Base-by-base conservation (phyloP, 1,139 yeast genomes). In the Diutina sp. region DNA sequence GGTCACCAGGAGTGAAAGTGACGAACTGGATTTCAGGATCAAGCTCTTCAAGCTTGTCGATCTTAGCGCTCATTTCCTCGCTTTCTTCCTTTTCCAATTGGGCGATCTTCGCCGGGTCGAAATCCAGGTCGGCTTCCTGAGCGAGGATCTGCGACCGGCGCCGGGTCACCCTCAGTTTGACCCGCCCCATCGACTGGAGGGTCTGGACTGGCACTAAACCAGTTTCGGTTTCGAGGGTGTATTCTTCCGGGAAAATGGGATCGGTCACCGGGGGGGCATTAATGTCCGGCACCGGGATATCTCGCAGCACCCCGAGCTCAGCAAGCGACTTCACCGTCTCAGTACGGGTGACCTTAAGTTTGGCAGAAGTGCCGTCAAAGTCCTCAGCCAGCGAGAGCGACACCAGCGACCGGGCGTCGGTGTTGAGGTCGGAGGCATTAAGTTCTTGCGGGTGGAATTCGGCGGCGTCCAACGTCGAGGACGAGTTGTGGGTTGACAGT, bases 181-280 rank as follows among this genome's bases (percentile, higher is more conserved):
- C 66, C 73, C 95, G 79, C 51, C 95, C 95, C 54, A 87, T 60
- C 5, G 79, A 74, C 55, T 82, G 87, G 63, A 90, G 74, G 0
- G 96, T 85, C 52, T 82, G 74, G 3, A 85, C 87, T 1, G 90
- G 91, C 7, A 90, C 97, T 58, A 90, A 75, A 61, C 97, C 97
- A 6, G 96, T 87, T 56, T 79, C 78, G 0, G 97, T 90, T 73
- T 90, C 97, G 67, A 90, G 64, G 7, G 90, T 86, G 68, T 87
- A 90, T 69, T 90, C 96, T 73, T 90, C 97, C 14, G 97, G 97
- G 76, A 90, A 90, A 54, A 89, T 85, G 6, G 91, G 84, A 60
- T 78, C 73, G 56, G 75, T 77, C 11, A 81, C 78, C 8, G 82
- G 79, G 1, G 95, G 91, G 57, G 82, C 80, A 63, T 80, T 83